A percentile compares a stretch with the other conserved stretches of the same genome.
phyloP scores from a whole-genome alignment of 345 rosid species.

The Nasturtium officinale region DNA sequence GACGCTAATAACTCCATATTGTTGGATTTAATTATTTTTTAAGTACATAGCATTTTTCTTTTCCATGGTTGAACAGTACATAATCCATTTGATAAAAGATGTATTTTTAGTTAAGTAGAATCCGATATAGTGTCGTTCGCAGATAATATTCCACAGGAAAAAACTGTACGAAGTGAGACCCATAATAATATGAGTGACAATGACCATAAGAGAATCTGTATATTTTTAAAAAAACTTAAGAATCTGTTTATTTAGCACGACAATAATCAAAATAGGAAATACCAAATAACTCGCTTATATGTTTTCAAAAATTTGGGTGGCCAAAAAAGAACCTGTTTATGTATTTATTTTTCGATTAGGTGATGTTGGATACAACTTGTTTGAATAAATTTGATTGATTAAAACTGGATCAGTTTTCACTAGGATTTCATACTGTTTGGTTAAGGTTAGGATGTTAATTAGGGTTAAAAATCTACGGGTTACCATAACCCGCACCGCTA shows the following conservation, averaged over 20 bases:
- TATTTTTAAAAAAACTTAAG: too few relatives aligned
- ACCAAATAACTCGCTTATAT: too few relatives aligned
- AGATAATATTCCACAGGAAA: background rate
- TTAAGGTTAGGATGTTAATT: too few relatives aligned
- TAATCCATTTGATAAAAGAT: background rate
- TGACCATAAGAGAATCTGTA: too few relatives aligned
- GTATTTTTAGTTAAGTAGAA: background rate
- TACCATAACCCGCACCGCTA: too few relatives aligned
- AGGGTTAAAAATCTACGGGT: too few relatives aligned
- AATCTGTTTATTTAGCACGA: too few relatives aligned
- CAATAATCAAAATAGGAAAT: too few relatives aligned
- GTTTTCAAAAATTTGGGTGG: background rate
- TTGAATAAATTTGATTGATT: background rate
- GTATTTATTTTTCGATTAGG: background rate
- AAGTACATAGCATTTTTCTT: slow-evolving; percentile 7
- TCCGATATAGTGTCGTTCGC: too few relatives aligned
- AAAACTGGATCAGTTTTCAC: background rate
- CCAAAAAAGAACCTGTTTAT: background rate
- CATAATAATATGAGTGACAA: too few relatives aligned
- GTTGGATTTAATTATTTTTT: background rate
- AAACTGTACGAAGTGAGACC: too few relatives aligned
- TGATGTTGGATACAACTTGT: background rate
- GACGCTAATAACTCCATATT: slow-evolving; percentile 27
- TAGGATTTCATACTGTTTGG: background rate
- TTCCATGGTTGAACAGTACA: slow-evolving; percentile 15